Base-by-base conservation (phyloP, 306 rosid species). In the Cyamopsis tetragonoloba region DNA sequence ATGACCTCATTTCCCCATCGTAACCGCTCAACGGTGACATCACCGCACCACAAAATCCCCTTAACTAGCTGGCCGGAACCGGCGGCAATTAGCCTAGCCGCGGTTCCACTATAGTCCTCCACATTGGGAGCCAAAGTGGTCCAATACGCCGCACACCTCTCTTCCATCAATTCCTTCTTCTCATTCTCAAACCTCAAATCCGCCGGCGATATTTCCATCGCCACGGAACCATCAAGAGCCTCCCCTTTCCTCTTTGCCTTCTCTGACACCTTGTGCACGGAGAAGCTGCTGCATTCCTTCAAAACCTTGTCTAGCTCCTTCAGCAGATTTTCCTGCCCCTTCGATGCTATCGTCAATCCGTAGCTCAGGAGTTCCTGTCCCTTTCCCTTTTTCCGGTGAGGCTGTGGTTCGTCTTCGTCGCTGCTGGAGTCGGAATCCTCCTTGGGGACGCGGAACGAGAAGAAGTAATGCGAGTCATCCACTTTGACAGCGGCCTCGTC, bases 1-100 rank as follows among this genome's bases (percentile, higher is more conserved):
- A 91, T 51, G 39, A 84, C 74, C 56, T 83, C 91, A 71, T 95
- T 90, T 9, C 99, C 99, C 96, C 81, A 75, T 53, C 74, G 80
- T 76, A 95, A 81, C 80, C 96, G 79, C n/a, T 95, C 97, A 38
- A 84, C 79, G 0, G 99, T 95, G 71, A 95, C 96, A 77, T 95
- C 99, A 0, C 99, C 96, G 42, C 99, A 95, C 97, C 97, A 95
- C 77, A 95, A 78, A 38, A 95, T 85, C 14, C 99, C 99, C 78
- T 80, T 77, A 17, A 95, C 68, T 80, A 95, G 71, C 30, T 86
- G 88, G 4, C 95, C 95, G 0, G 96, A 88, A 12, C 99, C 97
- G 0, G 85, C 71, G 0, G 97, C 95, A 2, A 95, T 85, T 70
- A 88, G 39, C 65, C 67, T 90, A 1, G 97, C 96, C 0, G 92